Evolutionary conservation across 495 filamentous ascomycete species (phyloP).

Genomic region (Penicillium flavigenum): DNA sequence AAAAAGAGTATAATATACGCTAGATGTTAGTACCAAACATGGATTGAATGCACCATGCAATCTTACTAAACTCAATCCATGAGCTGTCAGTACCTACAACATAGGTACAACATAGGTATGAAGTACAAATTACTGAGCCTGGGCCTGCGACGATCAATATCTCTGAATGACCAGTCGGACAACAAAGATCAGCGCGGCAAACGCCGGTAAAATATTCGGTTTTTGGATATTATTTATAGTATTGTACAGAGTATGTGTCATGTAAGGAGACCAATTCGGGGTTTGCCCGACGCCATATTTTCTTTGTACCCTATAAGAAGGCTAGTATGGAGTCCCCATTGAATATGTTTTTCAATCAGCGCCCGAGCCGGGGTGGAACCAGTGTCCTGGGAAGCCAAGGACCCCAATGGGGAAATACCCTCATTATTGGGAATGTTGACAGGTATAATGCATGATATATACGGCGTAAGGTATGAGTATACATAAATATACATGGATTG

Average conservation of each 20-base stretch:
- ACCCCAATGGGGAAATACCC: neutral
- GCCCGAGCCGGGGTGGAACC: neutral
- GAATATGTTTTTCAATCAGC: neutral
- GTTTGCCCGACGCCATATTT: neutral
- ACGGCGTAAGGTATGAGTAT: neutral
- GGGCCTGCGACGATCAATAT: neutral
- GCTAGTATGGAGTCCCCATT: no score
- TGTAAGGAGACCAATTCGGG: neutral
- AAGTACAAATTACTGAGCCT: neutral
- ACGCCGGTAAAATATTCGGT: neutral
- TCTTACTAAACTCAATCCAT: neutral
- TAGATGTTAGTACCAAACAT: neutral
- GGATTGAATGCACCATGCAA: neutral
- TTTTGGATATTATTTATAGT: no score
- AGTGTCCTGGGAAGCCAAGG: neutral
- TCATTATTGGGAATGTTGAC: slow-evolving; percentile 2
- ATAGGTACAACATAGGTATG: neutral
- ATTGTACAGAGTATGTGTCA: neutral
- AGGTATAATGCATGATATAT: neutral
- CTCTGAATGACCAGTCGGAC: neutral
- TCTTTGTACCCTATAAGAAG: no score
- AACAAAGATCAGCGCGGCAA: neutral
- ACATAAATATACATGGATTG: no score
- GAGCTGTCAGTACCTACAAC: neutral
- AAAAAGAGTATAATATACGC: no score